A percentile compares a stretch with the other conserved stretches of the same genome.
phyloP scores from a whole-genome alignment of 768 basidiomycete species.

The Boletus coccyginus region DNA sequence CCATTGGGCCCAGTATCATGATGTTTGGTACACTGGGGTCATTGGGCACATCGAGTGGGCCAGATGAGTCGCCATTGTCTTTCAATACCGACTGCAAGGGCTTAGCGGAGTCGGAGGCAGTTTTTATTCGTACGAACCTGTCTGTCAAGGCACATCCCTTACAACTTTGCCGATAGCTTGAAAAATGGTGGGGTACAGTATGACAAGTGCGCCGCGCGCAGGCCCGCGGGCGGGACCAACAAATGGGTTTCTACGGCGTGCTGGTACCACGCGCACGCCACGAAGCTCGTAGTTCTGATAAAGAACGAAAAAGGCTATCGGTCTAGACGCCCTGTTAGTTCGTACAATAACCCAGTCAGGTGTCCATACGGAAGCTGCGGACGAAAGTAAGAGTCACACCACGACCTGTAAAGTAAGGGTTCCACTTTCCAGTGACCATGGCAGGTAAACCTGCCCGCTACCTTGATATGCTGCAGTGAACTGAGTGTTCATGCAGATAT shows the following conservation, averaged over 20 bases:
- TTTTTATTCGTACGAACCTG: conserved; percentile 14
- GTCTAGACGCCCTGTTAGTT: not conserved
- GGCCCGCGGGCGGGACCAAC: not conserved
- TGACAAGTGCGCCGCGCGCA: not conserved
- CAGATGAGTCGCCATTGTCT: not conserved
- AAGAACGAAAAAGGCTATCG: not conserved
- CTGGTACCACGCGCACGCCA: conserved; percentile 12
- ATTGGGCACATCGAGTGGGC: not conserved
- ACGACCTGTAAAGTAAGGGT: not conserved
- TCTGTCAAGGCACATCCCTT: conserved; percentile 15
- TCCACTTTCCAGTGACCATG: not conserved
- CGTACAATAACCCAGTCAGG: too few relatives aligned
- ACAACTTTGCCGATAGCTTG: not conserved
- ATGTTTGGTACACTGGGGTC: conserved; percentile 17
- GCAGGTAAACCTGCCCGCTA: too few relatives aligned
- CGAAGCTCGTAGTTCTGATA: conserved; percentile 7
- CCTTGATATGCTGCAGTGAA: too few relatives aligned
- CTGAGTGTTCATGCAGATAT: too few relatives aligned
- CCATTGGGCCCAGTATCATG: conserved; percentile 25
- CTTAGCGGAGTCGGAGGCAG: not conserved
- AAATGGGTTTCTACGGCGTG: not conserved
- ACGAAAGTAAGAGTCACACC: not conserved
- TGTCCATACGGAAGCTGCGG: not conserved
- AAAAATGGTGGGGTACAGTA: not conserved
- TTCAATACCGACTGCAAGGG: conserved; percentile 1